Percentiles rank a stretch among this genome's conserved stretches.
phyloP scores from a whole-genome alignment of 148 eudicot species.

The Fallopia convolvulus region DNA sequence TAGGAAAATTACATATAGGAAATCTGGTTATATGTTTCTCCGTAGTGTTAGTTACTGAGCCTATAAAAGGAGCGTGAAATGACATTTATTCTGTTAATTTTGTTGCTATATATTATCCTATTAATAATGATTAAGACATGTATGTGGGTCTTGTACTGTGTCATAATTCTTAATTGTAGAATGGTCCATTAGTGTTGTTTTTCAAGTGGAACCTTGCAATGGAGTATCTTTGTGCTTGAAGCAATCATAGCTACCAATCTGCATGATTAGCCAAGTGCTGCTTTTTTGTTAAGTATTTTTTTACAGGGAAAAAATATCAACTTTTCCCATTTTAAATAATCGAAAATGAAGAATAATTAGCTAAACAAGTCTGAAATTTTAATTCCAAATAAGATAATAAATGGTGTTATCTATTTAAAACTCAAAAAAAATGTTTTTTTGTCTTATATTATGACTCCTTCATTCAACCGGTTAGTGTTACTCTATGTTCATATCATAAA shows the following conservation, averaged over 20 bases:
- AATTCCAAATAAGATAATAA: background rate
- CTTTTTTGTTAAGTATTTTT: background rate
- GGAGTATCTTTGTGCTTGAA: conserved; percentile 11
- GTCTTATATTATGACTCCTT: too few relatives aligned
- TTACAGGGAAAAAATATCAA: background rate
- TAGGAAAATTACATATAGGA: background rate
- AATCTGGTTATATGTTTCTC: background rate
- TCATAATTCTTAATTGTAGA: background rate
- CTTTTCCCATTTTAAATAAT: background rate
- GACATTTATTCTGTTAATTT: background rate
- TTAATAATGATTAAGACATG: background rate
- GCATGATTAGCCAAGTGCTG: conserved; percentile 10
- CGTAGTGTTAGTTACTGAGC: background rate
- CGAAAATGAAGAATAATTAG: background rate
- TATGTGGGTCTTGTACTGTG: background rate
- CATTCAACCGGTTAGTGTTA: too few relatives aligned
- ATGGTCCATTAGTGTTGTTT: background rate
- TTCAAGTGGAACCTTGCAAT: conserved; percentile 6
- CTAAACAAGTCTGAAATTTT: background rate
- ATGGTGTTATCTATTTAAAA: background rate
- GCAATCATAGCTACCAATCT: conserved; percentile 9
- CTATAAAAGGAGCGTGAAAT: background rate
- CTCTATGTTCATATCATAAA: too few relatives aligned
- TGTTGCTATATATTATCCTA: background rate
- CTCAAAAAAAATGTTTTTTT: background rate